These are phyloP conservation scores for Neonectria sp. DNA, from an alignment of 2,329 filamentous ascomycete genomes.

Conservation along the genomic window DNA sequence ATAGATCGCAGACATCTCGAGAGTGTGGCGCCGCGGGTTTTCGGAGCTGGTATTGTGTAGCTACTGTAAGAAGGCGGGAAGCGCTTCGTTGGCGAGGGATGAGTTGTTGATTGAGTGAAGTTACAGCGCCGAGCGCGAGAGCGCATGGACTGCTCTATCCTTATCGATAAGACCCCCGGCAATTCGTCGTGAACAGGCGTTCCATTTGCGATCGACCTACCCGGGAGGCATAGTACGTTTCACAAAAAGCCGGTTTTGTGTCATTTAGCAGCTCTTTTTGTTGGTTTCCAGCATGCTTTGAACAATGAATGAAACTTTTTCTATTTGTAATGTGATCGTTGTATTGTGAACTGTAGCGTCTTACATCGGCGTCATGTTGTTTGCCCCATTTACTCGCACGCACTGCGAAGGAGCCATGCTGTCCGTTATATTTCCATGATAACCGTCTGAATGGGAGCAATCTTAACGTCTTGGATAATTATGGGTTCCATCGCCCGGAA, in stretches of 20 bases:
- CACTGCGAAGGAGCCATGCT: too few species aligned
- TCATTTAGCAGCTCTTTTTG: background rate
- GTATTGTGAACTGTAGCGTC: too few species aligned
- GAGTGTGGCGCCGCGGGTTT: background rate
- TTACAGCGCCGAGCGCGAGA: background rate
- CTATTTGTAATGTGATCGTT: too few species aligned
- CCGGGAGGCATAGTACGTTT: background rate
- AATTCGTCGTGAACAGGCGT: background rate
- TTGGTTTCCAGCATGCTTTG: background rate
- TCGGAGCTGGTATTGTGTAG: background rate
- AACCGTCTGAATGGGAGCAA: too few species aligned
- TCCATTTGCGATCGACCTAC: background rate
- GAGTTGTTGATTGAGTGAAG: slow-evolving; percentile 10
- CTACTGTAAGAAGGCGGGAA: background rate
- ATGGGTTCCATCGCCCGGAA: too few species aligned
- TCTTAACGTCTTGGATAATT: too few species aligned
- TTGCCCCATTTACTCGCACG: too few species aligned
- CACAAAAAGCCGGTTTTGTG: background rate
- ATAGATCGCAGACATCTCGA: slow-evolving; percentile 87
- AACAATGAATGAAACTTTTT: background rate
- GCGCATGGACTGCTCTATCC: background rate
- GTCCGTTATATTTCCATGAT: too few species aligned
- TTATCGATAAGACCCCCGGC: slow-evolving; percentile 14
- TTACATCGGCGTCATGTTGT: too few species aligned
- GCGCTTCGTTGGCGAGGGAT: slow-evolving; percentile 6